Evolutionary conservation across 1,284 basidiomycete genomes (phyloP).

Genomic region (Ceratobasidium sp.): DNA sequence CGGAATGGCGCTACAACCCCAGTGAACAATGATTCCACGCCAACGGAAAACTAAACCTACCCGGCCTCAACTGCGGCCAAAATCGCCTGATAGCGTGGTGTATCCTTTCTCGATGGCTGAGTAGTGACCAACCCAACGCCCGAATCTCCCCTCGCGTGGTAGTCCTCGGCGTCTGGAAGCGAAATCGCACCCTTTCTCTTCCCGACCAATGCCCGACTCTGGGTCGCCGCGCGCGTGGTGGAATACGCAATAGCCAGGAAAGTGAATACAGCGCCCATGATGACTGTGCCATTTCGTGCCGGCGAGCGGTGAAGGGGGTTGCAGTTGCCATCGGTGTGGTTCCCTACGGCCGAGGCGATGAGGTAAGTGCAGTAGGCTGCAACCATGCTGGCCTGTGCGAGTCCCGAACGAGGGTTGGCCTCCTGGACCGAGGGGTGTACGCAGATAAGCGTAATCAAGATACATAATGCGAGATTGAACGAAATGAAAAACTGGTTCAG

Average conservation of each 20-base stretch:
- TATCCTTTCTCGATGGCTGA: slow-evolving; percentile 85
- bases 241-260: slow-evolving; percentile 98
- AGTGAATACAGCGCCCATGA: slow-evolving; percentile 93
- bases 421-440: slow-evolving; percentile 90
- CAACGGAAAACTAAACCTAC: slow-evolving; percentile 52
- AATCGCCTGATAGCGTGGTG: slow-evolving; percentile 91
- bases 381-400: slow-evolving; percentile 96
- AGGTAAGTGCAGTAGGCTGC: slow-evolving; percentile 97
- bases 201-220: slow-evolving; percentile 87
- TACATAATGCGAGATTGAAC: slow-evolving; percentile 82
- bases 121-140: slow-evolving; percentile 78
- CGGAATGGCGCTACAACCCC: slow-evolving; percentile 73
- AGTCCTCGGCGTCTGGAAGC: slow-evolving; percentile 59
- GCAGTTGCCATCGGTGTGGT: slow-evolving; percentile 78
- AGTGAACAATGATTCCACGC: background rate
- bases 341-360: slow-evolving; percentile 90
- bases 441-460: slow-evolving; percentile 82
- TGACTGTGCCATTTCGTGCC: slow-evolving; percentile 84
- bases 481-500: slow-evolving; percentile 96
- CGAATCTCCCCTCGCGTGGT: slow-evolving; percentile 51
- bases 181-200: slow-evolving; percentile 69
- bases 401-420: slow-evolving; percentile 89
- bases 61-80: slow-evolving; percentile 95
- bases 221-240: slow-evolving; percentile 93
- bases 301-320: slow-evolving; percentile 77